Conservation (phyloP, 2,329 filamentous ascomycete genomes). For the Neurospora sp. region DNA sequence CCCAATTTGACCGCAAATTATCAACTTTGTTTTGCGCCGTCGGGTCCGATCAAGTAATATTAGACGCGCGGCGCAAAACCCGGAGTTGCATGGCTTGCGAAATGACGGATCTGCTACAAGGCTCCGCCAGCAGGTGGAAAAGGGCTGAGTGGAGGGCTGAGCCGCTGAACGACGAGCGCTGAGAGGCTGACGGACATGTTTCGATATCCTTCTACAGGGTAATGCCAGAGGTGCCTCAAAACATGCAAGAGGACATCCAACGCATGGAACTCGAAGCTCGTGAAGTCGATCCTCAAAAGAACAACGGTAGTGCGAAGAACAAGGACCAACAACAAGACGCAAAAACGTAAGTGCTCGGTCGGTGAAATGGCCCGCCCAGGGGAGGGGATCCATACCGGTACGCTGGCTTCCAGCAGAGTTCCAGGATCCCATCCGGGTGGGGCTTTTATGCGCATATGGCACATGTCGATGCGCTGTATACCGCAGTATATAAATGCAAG, state of each 20-base stretch:
- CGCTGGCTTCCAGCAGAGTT: neutral
- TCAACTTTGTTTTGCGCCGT: neutral
- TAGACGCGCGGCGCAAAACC: slow-evolving; percentile 1
- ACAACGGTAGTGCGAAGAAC: slow-evolving; percentile 6
- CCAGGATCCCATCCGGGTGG: neutral
- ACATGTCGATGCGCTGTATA: slow-evolving; percentile 1
- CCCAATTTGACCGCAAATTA: neutral
- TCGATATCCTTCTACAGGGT: slow-evolving; percentile 47
- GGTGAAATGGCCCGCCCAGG: neutral
- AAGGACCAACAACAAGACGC: slow-evolving; percentile 13
- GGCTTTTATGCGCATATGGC: neutral
- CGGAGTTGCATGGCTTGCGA: slow-evolving; percentile 3
- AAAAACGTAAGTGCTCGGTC: slow-evolving; percentile 16
- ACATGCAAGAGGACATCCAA: slow-evolving; percentile 91
- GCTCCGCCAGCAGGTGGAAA: neutral
- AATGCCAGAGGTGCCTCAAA: slow-evolving; percentile 90
- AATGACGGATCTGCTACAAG: neutral
- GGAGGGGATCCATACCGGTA: neutral
- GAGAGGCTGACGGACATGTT: slow-evolving; percentile 4
- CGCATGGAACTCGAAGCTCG: slow-evolving; percentile 75
- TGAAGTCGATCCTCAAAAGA: slow-evolving; percentile 33
- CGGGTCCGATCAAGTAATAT: neutral
- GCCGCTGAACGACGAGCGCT: slow-evolving; percentile 22
- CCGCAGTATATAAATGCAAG: slow-evolving; percentile 4
- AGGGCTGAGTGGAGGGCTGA: neutral